Evolutionary conservation across 805 yeast species (phyloP).

Genomic region (Isabelozyma rhagii): DNA sequence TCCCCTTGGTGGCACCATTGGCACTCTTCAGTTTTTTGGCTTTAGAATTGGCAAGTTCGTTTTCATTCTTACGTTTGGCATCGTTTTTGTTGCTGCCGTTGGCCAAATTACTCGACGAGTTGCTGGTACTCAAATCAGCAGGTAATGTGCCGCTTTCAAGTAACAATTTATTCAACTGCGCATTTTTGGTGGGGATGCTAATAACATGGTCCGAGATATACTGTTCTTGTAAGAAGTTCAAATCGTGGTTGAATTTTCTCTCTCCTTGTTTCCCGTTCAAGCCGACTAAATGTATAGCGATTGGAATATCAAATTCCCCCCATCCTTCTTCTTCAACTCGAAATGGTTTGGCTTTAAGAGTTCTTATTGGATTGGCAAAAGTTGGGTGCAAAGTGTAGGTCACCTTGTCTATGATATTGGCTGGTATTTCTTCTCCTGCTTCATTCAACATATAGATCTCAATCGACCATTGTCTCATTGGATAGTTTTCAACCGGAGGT

Average conservation of each 20-base stretch:
- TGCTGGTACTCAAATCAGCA: constrained; percentile 32
- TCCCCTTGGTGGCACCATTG: constrained; percentile 59
- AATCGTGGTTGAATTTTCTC: constrained; percentile 80
- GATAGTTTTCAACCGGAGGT: constrained; percentile 85
- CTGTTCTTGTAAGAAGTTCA: constrained; percentile 75
- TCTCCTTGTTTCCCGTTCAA: constrained; percentile 81
- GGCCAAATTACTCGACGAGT: constrained; percentile 10
- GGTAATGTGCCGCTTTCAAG: constrained; percentile 84
- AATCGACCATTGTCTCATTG: constrained; percentile 92
- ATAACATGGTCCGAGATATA: constrained; percentile 78
- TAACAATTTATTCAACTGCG: constrained; percentile 65
- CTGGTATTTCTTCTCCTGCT: constrained; percentile 80
- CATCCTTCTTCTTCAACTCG: constrained; percentile 90
- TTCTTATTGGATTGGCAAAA: constrained; percentile 82
- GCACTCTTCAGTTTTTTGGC: constrained; percentile 51
- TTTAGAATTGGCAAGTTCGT: constrained; percentile 26
- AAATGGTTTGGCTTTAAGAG: constrained; percentile 80
- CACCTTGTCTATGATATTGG: constrained; percentile 84
- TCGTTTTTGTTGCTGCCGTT: constrained; percentile 12
- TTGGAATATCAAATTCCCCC: constrained; percentile 95
- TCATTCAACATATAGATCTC: constrained; percentile 72
- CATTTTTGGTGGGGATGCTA: constrained; percentile 70
- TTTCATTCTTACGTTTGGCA: constrained; percentile 25
- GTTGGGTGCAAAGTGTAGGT: constrained; percentile 95
- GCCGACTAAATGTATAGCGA: constrained; percentile 64